Conservation (phyloP, 345 rosid genomes). For the Euphorbia pulcherrima region DNA sequence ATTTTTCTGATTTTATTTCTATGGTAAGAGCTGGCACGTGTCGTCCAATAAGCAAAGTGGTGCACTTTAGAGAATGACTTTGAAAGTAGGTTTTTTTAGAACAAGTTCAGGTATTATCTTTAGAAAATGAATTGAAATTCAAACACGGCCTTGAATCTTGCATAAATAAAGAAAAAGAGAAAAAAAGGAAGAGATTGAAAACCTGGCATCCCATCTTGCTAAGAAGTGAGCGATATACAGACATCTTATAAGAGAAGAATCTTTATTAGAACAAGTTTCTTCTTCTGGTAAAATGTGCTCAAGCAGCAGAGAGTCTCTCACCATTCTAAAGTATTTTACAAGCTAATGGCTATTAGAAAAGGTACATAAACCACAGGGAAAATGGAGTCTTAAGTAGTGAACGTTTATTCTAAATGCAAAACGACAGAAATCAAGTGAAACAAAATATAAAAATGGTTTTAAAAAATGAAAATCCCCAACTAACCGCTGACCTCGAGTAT, state of each 20-base stretch:
- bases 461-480: not conserved
- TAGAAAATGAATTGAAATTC: no score
- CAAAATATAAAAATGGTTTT: no score
- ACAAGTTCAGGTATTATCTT: no score
- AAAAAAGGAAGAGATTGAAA: not conserved
- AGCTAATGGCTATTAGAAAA: not conserved
- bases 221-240: conserved; percentile 66
- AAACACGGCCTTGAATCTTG: no score
- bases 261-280: conserved; percentile 5
- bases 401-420: not conserved
- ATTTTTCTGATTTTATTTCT: no score
- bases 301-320: conserved; percentile 1
- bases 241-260: conserved; percentile 30
- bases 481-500: not conserved
- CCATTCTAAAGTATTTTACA: not conserved
- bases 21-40: no score
- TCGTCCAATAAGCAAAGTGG: no score
- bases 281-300: not conserved
- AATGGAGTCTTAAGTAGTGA: not conserved
- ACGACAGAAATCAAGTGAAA: not conserved
- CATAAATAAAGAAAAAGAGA: not conserved
- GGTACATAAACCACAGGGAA: not conserved
- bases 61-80: no score
- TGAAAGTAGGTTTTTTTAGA: no score
- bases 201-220: conserved; percentile 95